Evolutionary conservation across 2,329 filamentous ascomycete genomes (phyloP).

Genomic region (Trichoderma arundinaceum): DNA sequence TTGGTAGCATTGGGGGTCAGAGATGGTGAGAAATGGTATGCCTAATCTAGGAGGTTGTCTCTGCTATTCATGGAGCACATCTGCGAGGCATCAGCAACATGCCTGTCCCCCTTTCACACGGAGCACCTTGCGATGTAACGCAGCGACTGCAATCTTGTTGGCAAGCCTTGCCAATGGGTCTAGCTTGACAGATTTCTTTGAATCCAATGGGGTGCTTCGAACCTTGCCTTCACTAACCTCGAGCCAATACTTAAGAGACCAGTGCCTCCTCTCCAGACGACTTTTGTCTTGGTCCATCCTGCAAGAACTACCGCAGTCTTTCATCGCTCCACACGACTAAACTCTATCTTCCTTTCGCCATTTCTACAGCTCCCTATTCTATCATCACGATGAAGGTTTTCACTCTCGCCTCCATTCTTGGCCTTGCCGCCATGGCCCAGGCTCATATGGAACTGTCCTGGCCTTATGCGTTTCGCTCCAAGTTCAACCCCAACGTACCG

Average conservation of each 20-base stretch:
- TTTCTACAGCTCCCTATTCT: neutral
- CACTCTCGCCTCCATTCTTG: constrained; percentile 23
- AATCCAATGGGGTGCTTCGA: neutral
- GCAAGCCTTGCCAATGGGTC: neutral
- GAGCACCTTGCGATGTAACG: constrained; percentile 1
- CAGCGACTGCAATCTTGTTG: neutral
- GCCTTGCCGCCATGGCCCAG: constrained; percentile 26
- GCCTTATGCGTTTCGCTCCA: constrained; percentile 57
- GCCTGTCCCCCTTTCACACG: neutral
- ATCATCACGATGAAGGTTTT: constrained; percentile 29
- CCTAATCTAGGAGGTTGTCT: constrained; percentile 11
- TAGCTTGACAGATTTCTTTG: neutral
- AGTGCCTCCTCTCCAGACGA: neutral
- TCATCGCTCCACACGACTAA: neutral
- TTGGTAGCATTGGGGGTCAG: neutral
- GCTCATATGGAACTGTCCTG: constrained; percentile 60
- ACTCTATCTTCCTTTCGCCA: neutral
- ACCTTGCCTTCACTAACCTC: neutral
- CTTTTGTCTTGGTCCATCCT: neutral
- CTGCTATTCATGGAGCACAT: neutral
- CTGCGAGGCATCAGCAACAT: neutral
- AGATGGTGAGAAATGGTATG: constrained; percentile 1
- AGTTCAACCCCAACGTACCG: constrained; percentile 56
- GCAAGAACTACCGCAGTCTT: neutral
- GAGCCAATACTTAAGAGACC: neutral